Conservation (phyloP, 2,329 filamentous ascomycete genomes). For the Hypoxylon sp. region DNA sequence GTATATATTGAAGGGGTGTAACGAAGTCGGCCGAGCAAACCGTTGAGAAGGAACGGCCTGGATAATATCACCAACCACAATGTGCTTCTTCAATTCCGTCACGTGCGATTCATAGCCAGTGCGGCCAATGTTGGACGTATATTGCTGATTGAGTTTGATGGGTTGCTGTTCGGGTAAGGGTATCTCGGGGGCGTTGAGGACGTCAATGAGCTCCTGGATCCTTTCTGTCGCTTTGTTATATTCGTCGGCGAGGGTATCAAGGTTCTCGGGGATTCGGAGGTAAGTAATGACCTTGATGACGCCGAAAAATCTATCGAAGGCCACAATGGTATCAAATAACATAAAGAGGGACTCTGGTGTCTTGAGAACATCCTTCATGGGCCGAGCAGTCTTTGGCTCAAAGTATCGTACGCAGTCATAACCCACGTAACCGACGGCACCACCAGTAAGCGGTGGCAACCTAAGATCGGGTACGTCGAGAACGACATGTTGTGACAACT, state of each 20-base stretch:
- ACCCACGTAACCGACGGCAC: slow-evolving; percentile 95
- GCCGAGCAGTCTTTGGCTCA: slow-evolving; percentile 93
- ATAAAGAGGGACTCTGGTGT: slow-evolving; percentile 97
- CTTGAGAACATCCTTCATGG: slow-evolving; percentile 87
- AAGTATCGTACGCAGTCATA: slow-evolving; percentile 99
- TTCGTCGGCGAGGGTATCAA: slow-evolving; percentile 71
- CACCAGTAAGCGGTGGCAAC: slow-evolving; percentile 89
- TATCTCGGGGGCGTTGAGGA: slow-evolving; percentile 80
- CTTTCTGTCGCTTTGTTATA: slow-evolving; percentile 78
- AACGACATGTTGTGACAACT: slow-evolving; percentile 84
- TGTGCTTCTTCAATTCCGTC: slow-evolving; percentile 87
- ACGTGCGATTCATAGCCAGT: slow-evolving; percentile 94
- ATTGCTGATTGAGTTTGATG: slow-evolving; percentile 81
- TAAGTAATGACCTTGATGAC: slow-evolving; percentile 95
- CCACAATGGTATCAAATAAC: slow-evolving; percentile 94
- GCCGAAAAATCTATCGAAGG: slow-evolving; percentile 95
- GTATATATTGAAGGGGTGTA: slow-evolving; percentile 99
- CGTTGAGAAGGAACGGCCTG: slow-evolving; percentile 97
- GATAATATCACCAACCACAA: slow-evolving; percentile 93
- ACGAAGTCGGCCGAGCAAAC: slow-evolving; percentile 86
- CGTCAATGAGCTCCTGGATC: slow-evolving; percentile 77
- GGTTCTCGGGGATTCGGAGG: slow-evolving; percentile 75
- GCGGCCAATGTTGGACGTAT: slow-evolving; percentile 92
- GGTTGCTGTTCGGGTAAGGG: slow-evolving; percentile 83
- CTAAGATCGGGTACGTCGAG: slow-evolving; percentile 85